Percentiles rank a stretch among this genome's conserved stretches.
phyloP scores from a whole-genome alignment of 345 rosid genomes.

The Isatis tinctoria region DNA sequence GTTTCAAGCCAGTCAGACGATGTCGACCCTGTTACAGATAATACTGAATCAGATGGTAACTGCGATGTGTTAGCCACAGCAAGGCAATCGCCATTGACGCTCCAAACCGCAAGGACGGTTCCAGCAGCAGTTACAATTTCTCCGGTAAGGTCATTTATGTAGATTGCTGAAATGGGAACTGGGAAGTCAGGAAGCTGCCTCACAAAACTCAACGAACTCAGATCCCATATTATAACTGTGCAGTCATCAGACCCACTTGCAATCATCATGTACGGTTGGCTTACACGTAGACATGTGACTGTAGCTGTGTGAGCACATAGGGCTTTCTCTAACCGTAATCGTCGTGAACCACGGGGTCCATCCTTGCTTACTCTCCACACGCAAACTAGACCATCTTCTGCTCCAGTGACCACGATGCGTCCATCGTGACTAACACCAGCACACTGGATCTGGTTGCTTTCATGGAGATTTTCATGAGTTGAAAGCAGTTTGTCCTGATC shows the following conservation, averaged over 20 bases:
- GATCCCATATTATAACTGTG: slow-evolving; percentile 96
- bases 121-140: slow-evolving; percentile 98
- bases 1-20: slow-evolving; percentile 93
- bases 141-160: slow-evolving; percentile 87
- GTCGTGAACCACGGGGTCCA: slow-evolving; percentile 54
- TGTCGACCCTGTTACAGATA: slow-evolving; percentile 78
- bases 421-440: slow-evolving; percentile 90
- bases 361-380: slow-evolving; percentile 84
- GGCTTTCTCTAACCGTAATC: slow-evolving; percentile 68
- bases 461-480: slow-evolving; percentile 98
- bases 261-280: slow-evolving; percentile 97
- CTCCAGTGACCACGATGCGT: slow-evolving; percentile 84
- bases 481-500: slow-evolving; percentile 94
- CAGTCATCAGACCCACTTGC: slow-evolving; percentile 96
- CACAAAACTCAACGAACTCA: slow-evolving; percentile 75
- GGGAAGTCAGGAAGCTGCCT: slow-evolving; percentile 93
- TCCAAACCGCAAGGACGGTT: slow-evolving; percentile 92
- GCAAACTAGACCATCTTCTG: slow-evolving; percentile 83
- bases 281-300: slow-evolving; percentile 85
- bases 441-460: slow-evolving; percentile 86
- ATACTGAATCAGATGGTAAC: slow-evolving; percentile 89
- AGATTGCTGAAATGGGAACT: slow-evolving; percentile 78
- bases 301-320: slow-evolving; percentile 79
- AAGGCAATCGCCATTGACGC: slow-evolving; percentile 96
- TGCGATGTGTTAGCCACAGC: slow-evolving; percentile 89